Conservation (phyloP, 2,329 filamentous ascomycete genomes). For the Penicillium hordei region DNA sequence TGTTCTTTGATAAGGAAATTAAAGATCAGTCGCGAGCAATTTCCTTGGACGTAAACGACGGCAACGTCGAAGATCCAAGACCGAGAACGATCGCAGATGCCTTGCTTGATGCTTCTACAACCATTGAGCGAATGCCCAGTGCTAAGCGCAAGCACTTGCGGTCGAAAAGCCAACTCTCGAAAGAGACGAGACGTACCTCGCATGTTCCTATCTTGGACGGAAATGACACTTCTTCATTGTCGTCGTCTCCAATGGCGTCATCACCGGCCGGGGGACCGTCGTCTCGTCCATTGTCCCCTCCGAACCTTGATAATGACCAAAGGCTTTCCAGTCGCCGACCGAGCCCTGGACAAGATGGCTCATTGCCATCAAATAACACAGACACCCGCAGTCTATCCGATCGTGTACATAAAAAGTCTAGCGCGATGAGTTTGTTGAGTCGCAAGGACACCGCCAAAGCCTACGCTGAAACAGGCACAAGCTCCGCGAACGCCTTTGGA, state of each 20-base stretch:
- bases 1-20: slow-evolving; percentile 82
- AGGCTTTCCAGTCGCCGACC: slow-evolving; percentile 28
- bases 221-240: slow-evolving; percentile 31
- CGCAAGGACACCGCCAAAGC: slow-evolving; percentile 60
- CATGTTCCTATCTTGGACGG: slow-evolving; percentile 4
- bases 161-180: slow-evolving; percentile 43
- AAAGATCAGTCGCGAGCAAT: slow-evolving; percentile 47
- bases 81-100: slow-evolving; percentile 86
- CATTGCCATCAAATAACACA: slow-evolving; percentile 32
- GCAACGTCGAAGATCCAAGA: slow-evolving; percentile 39
- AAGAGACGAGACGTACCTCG: slow-evolving; percentile 22
- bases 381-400: slow-evolving; percentile 32
- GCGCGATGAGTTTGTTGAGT: slow-evolving; percentile 61
- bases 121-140: slow-evolving; percentile 66
- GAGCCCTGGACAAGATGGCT: slow-evolving; percentile 32
- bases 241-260: slow-evolving; percentile 38
- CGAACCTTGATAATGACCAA: slow-evolving; percentile 36
- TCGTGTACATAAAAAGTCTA: slow-evolving; percentile 46
- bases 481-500: slow-evolving; percentile 63
- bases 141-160: slow-evolving; percentile 46
- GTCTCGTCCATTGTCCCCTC: slow-evolving; percentile 37
- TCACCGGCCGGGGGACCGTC: slow-evolving; percentile 35
- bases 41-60: slow-evolving; percentile 28
- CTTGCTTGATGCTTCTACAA: slow-evolving; percentile 85
- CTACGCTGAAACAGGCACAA: slow-evolving; percentile 64